Evolutionary conservation across 148 eudicot species (phyloP).

Genomic region (Cornus controversa): DNA sequence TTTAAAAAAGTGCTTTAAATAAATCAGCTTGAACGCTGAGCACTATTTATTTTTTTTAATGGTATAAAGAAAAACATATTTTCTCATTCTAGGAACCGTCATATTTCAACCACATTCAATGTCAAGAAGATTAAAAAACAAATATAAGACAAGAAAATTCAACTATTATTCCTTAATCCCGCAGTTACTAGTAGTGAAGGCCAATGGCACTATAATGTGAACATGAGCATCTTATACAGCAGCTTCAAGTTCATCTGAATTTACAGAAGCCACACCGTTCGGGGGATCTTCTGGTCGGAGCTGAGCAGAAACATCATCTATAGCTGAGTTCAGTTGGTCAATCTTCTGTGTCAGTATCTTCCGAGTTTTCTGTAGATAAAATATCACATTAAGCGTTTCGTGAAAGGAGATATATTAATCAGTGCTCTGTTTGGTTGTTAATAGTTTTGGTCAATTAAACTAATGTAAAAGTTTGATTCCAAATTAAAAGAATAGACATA

Average conservation of each 20-base stretch:
- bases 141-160: no score
- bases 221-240: no score
- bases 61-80: no score
- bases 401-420: not conserved
- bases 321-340: constrained; percentile 78
- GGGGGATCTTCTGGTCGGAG: constrained; percentile 52
- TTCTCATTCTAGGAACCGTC: no score
- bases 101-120: no score
- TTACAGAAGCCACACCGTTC: constrained; percentile 46
- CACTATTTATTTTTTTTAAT: no score
- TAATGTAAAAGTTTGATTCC: not conserved
- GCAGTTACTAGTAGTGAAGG: no score
- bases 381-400: constrained; percentile 1
- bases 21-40: no score
- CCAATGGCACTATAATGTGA: no score
- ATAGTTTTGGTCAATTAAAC: not conserved
- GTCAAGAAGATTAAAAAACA: no score
- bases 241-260: constrained; percentile 42
- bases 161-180: no score
- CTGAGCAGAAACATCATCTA: constrained; percentile 71
- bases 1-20: no score
- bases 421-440: not conserved
- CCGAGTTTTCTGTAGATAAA: constrained; percentile 41
- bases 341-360: constrained; percentile 46
- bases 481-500: not conserved